Conservation (phyloP, 129 eudicot genomes). For the Scalesia atractyloides region DNA sequence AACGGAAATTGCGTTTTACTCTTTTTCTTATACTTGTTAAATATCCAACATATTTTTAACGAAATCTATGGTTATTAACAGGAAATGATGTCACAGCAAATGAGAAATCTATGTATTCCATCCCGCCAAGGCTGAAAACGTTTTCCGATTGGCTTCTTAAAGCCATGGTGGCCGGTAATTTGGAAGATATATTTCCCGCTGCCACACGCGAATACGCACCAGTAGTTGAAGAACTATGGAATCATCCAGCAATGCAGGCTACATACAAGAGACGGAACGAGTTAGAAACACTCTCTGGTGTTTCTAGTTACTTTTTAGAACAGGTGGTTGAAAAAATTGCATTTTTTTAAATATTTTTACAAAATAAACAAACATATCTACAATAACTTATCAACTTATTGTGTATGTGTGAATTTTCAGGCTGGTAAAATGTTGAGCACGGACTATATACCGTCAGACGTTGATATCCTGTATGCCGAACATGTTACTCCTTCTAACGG, state of each 20-base stretch:
- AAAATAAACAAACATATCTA: not conserved
- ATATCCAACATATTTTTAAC: not conserved
- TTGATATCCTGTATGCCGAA: slow-evolving; percentile 89
- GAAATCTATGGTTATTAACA: slow-evolving; percentile 28
- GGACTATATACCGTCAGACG: slow-evolving; percentile 83
- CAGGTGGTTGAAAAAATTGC: slow-evolving; percentile 43
- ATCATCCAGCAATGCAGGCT: slow-evolving; percentile 75
- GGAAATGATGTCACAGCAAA: slow-evolving; percentile 39
- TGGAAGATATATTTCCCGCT: slow-evolving; percentile 89
- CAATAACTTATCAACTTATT: not conserved
- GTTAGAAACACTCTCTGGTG: slow-evolving; percentile 67
- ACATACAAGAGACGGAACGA: slow-evolving; percentile 83
- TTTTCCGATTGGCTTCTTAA: slow-evolving; percentile 98
- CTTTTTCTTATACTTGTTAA: not conserved
- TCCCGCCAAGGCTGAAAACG: slow-evolving; percentile 74
- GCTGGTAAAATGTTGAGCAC: slow-evolving; percentile 67
- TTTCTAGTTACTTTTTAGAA: slow-evolving; percentile 87
- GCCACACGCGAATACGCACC: slow-evolving; percentile 98
- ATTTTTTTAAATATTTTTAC: slow-evolving; percentile 2
- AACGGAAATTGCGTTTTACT: slow-evolving; percentile 22
- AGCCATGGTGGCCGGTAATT: slow-evolving; percentile 87
- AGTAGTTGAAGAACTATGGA: slow-evolving; percentile 86
- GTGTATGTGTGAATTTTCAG: slow-evolving; percentile 39
- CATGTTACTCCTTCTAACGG: slow-evolving; percentile 95
- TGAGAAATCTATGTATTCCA: slow-evolving; percentile 53